phyloP scores from a whole-genome alignment of 1,284 basidiomycete species.

The Ceratobasidium papillatum region DNA sequence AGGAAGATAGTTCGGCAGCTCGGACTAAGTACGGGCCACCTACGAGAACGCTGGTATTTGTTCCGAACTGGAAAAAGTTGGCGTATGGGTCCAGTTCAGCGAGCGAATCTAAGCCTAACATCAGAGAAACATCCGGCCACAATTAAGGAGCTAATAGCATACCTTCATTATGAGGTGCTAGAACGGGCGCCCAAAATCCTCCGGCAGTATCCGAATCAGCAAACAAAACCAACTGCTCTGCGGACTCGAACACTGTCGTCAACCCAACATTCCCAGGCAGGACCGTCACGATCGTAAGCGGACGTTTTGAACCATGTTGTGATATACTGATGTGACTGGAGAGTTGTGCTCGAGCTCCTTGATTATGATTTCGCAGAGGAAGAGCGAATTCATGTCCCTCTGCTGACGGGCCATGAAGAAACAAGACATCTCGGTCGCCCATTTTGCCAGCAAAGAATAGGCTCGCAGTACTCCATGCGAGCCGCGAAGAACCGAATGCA shows the following conservation, averaged over 20 bases:
- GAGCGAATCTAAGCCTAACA: constrained; percentile 50
- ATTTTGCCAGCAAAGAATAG: constrained; percentile 73
- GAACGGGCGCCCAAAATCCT: constrained; percentile 63
- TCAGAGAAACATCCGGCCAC: not conserved
- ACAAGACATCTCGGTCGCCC: constrained; percentile 70
- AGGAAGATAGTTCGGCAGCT: constrained; percentile 54
- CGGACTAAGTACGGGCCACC: constrained; percentile 68
- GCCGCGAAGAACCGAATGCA: constrained; percentile 43
- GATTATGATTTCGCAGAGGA: constrained; percentile 47
- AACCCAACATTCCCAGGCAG: constrained; percentile 65
- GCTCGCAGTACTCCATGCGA: constrained; percentile 58
- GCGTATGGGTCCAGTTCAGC: constrained; percentile 49
- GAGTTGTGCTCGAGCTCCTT: not conserved
- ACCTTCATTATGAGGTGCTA: constrained; percentile 48
- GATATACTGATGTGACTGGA: constrained; percentile 14
- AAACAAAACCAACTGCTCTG: constrained; percentile 70
- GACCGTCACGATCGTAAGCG: constrained; percentile 57
- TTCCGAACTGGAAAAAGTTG: constrained; percentile 62
- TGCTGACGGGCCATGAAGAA: constrained; percentile 67
- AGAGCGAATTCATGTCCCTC: constrained; percentile 71
- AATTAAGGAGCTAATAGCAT: not conserved
- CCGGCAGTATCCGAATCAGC: constrained; percentile 69
- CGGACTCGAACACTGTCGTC: constrained; percentile 70
- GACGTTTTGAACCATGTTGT: not conserved
- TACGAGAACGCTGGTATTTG: constrained; percentile 62